These are phyloP conservation scores for Sechiopsis laciniata DNA, from an alignment of 306 rosid genomes.

Conservation along the genomic window DNA sequence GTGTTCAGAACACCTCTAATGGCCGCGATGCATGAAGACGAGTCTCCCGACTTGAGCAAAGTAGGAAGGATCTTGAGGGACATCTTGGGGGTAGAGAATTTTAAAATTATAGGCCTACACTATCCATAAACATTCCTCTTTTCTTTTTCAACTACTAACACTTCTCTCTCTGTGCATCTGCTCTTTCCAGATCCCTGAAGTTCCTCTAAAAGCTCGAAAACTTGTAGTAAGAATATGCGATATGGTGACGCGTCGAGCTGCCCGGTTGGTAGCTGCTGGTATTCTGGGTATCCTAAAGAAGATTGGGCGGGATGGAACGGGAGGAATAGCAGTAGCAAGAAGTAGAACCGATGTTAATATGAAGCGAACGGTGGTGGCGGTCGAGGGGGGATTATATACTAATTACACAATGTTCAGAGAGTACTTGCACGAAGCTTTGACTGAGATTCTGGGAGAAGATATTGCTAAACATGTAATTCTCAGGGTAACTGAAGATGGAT, in stretches of 20 bases:
- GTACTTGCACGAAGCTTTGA: conserved; percentile 74
- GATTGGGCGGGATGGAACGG: conserved; percentile 84
- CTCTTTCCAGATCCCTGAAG: conserved; percentile 53
- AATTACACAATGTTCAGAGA: conserved; percentile 63
- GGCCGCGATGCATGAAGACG: conserved; percentile 89
- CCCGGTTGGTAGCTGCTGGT: conserved; percentile 80
- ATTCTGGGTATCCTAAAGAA: conserved; percentile 81
- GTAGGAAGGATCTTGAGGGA: conserved; percentile 59
- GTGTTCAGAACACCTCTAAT: conserved; percentile 63
- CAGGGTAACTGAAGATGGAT: conserved; percentile 78
- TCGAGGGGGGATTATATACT: conserved; percentile 77
- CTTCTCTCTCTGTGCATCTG: not conserved
- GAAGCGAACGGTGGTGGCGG: conserved; percentile 67
- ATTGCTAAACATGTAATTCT: conserved; percentile 65
- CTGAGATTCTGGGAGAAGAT: conserved; percentile 76
- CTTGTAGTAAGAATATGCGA: conserved; percentile 69
- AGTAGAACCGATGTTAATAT: conserved; percentile 51
- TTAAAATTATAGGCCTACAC: not conserved
- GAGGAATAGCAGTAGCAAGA: conserved; percentile 70
- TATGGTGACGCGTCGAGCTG: conserved; percentile 76
- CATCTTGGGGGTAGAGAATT: conserved; percentile 48
- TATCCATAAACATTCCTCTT: not conserved
- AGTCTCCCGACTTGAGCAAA: conserved; percentile 58
- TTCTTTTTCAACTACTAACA: not conserved
- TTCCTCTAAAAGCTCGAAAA: conserved; percentile 62